Evolutionary conservation across 345 rosid species (phyloP), one percentile per base, ranked within the genome.

Genomic region (Bruguiera gymnorhiza): DNA sequence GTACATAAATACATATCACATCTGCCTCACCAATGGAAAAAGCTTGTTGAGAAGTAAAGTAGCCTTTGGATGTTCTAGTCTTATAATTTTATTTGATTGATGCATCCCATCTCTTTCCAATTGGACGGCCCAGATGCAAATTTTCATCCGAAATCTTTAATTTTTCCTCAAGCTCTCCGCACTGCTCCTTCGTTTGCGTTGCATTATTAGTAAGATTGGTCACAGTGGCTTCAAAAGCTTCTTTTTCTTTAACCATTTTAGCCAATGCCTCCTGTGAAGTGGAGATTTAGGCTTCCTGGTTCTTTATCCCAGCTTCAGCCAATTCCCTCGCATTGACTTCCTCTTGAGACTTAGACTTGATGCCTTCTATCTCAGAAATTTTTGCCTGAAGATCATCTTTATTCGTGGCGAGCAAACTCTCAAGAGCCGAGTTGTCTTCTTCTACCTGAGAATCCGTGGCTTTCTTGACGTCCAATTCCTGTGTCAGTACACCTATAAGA

Each of bases 371-470:
- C 80, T 83, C 87, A 52, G 83, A 81, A 64, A 75, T 69, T 84
- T 86, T 95, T 39, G 65, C 70, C 68, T 72, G 86, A 37, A 91
- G 90, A 65, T 84, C 87, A 62, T 85, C 84, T 78, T 84, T 88
- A 26, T 80, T 76, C 31, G 75, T 79, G 50, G 69, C 76, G 34
- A 85, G 77, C 68, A 74, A 69, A 70, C 62, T 85, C 73, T 88
- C 85, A 62, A 89, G 86, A 55, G 80, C 78, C 6, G 78, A 79
- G 62, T 79, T 20, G 52, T 89, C 89, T 77, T 82, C 89, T 86
- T 83, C 87, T 71, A 81, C 66, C 24, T 1, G 24, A 24, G 24
- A 24, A 24, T 24, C 24, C 24, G 24, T 0, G 24, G 24, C 24
- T 24, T 24, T 24, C 24, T 24, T 24, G 70, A 79, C 76, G 54